phyloP scores from a whole-genome alignment of 345 rosid genomes.

The Lepidium africanum region DNA sequence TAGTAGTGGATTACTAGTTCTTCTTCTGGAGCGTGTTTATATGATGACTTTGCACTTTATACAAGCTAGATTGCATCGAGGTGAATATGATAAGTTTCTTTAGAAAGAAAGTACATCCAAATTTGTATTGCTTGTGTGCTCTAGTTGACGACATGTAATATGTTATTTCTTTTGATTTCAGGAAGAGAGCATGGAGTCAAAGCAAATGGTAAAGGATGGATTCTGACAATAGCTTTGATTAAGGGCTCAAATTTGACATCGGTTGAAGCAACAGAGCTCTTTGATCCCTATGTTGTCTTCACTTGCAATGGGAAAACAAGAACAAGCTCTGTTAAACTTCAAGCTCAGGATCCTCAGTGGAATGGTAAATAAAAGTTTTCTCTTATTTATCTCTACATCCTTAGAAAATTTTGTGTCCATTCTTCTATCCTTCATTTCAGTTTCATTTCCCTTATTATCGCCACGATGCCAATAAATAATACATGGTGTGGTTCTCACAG shows the following conservation, averaged over 20 bases:
- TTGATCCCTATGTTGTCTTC: conserved; percentile 78
- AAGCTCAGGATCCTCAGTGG: conserved; percentile 75
- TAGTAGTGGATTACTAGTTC: conserved; percentile 45
- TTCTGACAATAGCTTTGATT: conserved; percentile 78
- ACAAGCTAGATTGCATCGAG: conserved; percentile 62
- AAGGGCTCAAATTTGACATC: conserved; percentile 63
- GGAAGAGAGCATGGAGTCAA: conserved; percentile 66
- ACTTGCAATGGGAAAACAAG: conserved; percentile 79
- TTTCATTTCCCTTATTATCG: not conserved
- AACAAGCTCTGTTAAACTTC: conserved; percentile 85
- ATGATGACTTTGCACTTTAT: conserved; percentile 59
- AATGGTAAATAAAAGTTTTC: conserved; percentile 43
- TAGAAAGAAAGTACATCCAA: not conserved
- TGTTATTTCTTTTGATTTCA: conserved; percentile 6
- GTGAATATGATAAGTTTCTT: conserved; percentile 24
- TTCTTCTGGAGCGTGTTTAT: conserved; percentile 57
- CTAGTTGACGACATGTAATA: not conserved
- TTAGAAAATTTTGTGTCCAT: not conserved
- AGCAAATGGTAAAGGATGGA: conserved; percentile 81
- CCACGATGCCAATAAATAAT: not conserved
- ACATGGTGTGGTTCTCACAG: conserved; percentile 37
- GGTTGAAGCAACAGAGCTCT: conserved; percentile 42
- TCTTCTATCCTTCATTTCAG: not conserved
- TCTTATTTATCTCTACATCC: not conserved
- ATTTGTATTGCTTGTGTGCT: not conserved